phyloP scores from a whole-genome alignment of 768 basidiomycete species.

The Guyanaporus albipodus region DNA sequence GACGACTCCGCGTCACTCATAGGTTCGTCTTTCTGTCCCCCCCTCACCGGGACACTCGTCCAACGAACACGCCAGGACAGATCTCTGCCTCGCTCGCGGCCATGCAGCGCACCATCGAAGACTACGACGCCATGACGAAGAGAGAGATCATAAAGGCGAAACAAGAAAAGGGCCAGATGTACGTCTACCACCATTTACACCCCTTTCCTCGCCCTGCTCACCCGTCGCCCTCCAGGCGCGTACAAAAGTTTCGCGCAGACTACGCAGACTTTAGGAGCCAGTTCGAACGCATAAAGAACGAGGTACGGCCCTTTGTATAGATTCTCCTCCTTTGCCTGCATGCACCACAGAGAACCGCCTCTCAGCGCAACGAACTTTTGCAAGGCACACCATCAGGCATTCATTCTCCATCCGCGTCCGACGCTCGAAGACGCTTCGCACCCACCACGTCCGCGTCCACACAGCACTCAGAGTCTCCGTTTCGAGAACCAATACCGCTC shows the following conservation, averaged over 20 bases:
- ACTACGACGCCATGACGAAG: conserved; percentile 95
- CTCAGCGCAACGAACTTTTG: conserved; percentile 64
- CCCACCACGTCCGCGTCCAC: conserved; percentile 36
- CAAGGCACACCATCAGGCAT: conserved; percentile 39
- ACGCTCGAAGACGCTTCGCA: conserved; percentile 64
- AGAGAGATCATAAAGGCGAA: conserved; percentile 95
- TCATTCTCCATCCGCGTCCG: conserved; percentile 32
- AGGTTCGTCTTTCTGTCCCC: conserved; percentile 53
- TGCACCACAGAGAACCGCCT: conserved; percentile 48
- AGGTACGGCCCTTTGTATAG: conserved; percentile 30
- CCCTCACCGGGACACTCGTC: not conserved
- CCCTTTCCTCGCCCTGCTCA: conserved; percentile 3
- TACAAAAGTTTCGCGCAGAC: conserved; percentile 87
- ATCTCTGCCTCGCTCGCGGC: conserved; percentile 97
- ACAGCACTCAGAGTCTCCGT: conserved; percentile 85
- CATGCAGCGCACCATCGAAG: conserved; percentile 91
- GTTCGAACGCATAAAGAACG: conserved; percentile 73
- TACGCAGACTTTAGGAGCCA: conserved; percentile 77
- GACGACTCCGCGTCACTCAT: conserved; percentile 77
- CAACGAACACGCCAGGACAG: conserved; percentile 63
- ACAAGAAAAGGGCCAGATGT: conserved; percentile 95
- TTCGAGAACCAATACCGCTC: conserved; percentile 56
- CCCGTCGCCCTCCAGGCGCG: conserved; percentile 62
- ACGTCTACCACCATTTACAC: conserved; percentile 24
- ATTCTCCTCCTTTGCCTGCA: not conserved